Evolutionary conservation across 2,329 filamentous ascomycete species (phyloP), one percentile per base, ranked within the genome.

Genomic region (Biscogniauxia mediterranea): DNA sequence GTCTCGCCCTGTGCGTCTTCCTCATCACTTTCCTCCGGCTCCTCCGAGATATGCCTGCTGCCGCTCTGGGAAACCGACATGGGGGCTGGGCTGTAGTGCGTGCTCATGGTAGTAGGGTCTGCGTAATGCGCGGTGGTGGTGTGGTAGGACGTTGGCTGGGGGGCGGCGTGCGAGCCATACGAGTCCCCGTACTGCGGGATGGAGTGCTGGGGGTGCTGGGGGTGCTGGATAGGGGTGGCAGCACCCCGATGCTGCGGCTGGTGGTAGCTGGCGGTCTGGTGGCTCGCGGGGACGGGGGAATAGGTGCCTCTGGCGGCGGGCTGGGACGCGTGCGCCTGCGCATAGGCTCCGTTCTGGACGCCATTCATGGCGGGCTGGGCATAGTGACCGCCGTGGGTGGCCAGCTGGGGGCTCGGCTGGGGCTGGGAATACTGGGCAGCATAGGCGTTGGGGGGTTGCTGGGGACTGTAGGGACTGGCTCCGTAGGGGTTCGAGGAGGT

Each of bases 1-100:
- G 66, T 67, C 54, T 74, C 73, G 54, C 72, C 71, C 61, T 71
- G 70, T 5, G 73, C 73, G 52, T 74, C 73, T 54, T 73, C 72
- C 13, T 70, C 69, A n/a, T 70, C 66, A 20, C 69, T 65, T 38
- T 72, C 71, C 1, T 63, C 58, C 19, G 67, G 53, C 19, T 68
- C 69, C 42, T 71, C 69, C 1, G 70, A 67, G 53, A 67, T 70
- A 5, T 68, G 68, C 13, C 64, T 63, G 38, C 66, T 68, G 7
- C 68, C 69, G 46, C 71, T 67, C n/a, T 68, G 70, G 17, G 69
- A 65, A 19, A 68, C 68, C 46, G 68, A 60, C 53, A 70, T 54
- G 17, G 68, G 66, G 32, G 70, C 68, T 9, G 72, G 71, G 56
- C 69, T 75, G 23, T 73, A 75, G 28, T 73, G 72, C 46, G 66